Percentiles rank a stretch among this genome's conserved stretches.
These are phyloP conservation scores for Tephrocybe sp. DNA, from an alignment of 768 basidiomycete genomes.

Conservation along the genomic window DNA sequence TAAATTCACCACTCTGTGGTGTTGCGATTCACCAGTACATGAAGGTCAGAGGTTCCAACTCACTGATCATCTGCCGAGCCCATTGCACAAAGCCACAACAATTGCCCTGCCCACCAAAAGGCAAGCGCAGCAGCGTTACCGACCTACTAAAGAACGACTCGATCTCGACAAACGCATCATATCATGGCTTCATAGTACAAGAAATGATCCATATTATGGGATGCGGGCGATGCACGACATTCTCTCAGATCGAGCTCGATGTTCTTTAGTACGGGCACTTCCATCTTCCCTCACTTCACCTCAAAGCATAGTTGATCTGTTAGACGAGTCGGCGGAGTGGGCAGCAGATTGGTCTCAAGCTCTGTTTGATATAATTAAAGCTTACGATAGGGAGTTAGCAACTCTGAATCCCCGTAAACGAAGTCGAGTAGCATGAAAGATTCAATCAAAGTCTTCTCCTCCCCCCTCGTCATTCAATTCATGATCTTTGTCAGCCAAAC, in stretches of 20 bases:
- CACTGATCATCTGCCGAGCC: too few species aligned
- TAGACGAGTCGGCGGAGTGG: conserved; percentile 24
- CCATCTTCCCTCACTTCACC: conserved; percentile 7
- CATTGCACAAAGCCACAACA: too few species aligned
- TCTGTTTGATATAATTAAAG: background rate
- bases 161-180: conserved; percentile 15
- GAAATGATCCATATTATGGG: conserved; percentile 3
- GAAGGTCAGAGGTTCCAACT: too few species aligned
- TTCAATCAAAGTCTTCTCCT: background rate
- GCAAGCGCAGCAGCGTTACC: conserved; percentile 5
- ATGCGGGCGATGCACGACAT: conserved; percentile 19
- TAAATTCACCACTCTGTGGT: too few species aligned
- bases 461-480: background rate
- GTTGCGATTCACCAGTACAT: too few species aligned
- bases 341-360: conserved; percentile 16
- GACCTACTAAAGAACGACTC: conserved; percentile 12
- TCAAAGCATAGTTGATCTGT: conserved; percentile 3
- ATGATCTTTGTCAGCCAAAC: background rate
- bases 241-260: conserved; percentile 10
- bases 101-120: too few species aligned
- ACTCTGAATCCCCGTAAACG: background rate
- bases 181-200: conserved; percentile 17
- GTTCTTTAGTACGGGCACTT: conserved; percentile 11
- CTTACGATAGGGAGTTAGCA: background rate
- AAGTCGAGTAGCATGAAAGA: background rate